phyloP scores from a whole-genome alignment of 345 rosid species.

The Gossypioides kirkii region DNA sequence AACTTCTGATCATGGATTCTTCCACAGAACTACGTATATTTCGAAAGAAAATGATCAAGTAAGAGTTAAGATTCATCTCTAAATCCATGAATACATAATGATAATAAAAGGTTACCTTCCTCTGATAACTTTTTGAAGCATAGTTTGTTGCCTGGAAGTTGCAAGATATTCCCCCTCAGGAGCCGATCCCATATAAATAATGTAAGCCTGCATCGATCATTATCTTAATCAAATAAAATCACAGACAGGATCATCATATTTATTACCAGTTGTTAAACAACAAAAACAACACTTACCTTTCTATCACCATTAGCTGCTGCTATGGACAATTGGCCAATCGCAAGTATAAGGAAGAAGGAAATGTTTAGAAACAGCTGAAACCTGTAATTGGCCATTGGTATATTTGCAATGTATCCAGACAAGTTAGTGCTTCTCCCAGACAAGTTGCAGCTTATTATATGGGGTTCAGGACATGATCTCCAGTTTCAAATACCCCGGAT shows the following conservation, averaged over 20 bases:
- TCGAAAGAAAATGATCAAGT: neutral
- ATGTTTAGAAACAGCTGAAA: neutral
- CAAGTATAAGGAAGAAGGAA: neutral
- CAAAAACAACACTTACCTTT: neutral
- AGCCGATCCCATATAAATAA: conserved; percentile 41
- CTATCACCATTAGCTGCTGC: neutral
- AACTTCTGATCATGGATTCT: conserved; percentile 28
- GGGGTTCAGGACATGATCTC: neutral
- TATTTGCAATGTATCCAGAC: neutral
- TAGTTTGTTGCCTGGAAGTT: conserved; percentile 26
- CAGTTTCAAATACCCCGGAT: neutral
- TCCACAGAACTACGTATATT: conserved; percentile 17
- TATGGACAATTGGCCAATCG: neutral
- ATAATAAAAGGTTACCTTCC: conserved; percentile 19
- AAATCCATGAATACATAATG: neutral
- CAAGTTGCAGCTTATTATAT: neutral
- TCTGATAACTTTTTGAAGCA: conserved; percentile 28
- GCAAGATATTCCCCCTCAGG: conserved; percentile 21
- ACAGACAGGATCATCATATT: neutral
- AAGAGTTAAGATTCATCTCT: neutral
- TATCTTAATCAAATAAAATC: neutral
- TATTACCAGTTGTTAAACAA: neutral
- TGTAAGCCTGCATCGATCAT: conserved; percentile 25
- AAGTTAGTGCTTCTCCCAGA: neutral
- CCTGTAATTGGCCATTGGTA: neutral